Evolutionary conservation across 768 basidiomycete species (phyloP), one percentile per base, ranked within the genome.

Genomic region (Pisolithus microcarpus): DNA sequence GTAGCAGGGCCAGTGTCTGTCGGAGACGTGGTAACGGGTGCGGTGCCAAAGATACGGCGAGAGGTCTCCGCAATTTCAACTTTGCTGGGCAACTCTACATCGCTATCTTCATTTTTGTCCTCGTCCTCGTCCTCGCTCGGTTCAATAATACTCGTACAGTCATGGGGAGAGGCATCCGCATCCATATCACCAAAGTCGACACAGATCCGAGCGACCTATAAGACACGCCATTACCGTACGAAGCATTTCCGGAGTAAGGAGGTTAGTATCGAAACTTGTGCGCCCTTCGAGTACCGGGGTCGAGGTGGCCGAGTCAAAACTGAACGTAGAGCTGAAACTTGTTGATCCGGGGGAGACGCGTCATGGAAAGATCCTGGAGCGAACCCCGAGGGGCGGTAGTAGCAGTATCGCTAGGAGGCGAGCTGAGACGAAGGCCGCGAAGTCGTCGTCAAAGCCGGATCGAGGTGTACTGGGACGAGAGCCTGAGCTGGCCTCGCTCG

Each of bases 401-500:
- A 31, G 18, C 43, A 11, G 55, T 45, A 28, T 37, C 55, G 26
- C 60, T 51, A 43, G 71, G 78, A 23, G 60, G 5, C 7, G 26
- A n/a, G 84, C 84, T 30, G 84, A 82, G 16, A 88, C 76, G 55
- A 87, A 87, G 26, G 79, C 81, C 2, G 81, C 75, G 60, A 92
- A 92, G 63, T 92, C 85, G 59, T 91, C 89, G 49, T 91, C 89
- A 57, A 91, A 80, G 15, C 75, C 73, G n/a, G 54, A 42, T 42
- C 49, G 51, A 21, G 61, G 80, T 3, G 73, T 73, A 46, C 63
- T 58, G 19, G 61, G 59, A 8, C 56, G 56, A 37, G 58, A 62
- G n/a, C 34, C 52, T 30, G 52, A 56, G 16, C 58, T 37, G 30
- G 55, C 58, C 7, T 63, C 56, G 21, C 57, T 62, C 42, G 42